phyloP scores from a whole-genome alignment of 768 basidiomycete genomes.

The Kwoniella botswanensis region DNA sequence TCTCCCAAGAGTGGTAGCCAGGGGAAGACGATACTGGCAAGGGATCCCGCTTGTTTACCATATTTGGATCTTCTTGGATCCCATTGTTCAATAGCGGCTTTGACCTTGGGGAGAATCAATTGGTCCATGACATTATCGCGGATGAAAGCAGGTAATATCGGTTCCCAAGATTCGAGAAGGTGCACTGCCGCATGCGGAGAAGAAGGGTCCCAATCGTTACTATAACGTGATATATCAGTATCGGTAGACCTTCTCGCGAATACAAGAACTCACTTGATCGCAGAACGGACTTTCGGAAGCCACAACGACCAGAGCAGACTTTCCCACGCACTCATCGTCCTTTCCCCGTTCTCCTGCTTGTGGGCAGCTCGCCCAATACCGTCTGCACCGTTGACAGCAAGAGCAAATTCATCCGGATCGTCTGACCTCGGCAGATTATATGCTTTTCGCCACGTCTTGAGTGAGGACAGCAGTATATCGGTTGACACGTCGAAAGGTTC shows the following conservation, averaged over 20 bases:
- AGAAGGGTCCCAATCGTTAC: constrained; percentile 85
- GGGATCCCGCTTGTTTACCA: constrained; percentile 62
- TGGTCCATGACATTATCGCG: constrained; percentile 95
- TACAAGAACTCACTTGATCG: constrained; percentile 68
- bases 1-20: constrained; percentile 91
- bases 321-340: constrained; percentile 92
- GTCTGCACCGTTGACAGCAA: constrained; percentile 11
- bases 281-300: constrained; percentile 91
- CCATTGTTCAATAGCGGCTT: constrained; percentile 84
- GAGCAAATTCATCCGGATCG: constrained; percentile 17
- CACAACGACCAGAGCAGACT: constrained; percentile 91
- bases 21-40: constrained; percentile 87
- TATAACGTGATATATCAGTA: constrained; percentile 30
- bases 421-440: constrained; percentile 55
- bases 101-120: constrained; percentile 89
- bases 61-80: constrained; percentile 28
- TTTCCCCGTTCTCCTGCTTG: constrained; percentile 53
- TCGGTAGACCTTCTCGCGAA: background rate
- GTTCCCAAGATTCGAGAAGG: constrained; percentile 85
- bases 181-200: constrained; percentile 75
- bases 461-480: constrained; percentile 55
- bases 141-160: constrained; percentile 85
- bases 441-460: constrained; percentile 57
- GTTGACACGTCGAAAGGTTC: constrained; percentile 77
- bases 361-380: background rate